Evolutionary conservation across 1,139 yeast genomes (phyloP), one percentile per base, ranked within the genome.

Genomic region (Suhomyces chickasaworum): DNA sequence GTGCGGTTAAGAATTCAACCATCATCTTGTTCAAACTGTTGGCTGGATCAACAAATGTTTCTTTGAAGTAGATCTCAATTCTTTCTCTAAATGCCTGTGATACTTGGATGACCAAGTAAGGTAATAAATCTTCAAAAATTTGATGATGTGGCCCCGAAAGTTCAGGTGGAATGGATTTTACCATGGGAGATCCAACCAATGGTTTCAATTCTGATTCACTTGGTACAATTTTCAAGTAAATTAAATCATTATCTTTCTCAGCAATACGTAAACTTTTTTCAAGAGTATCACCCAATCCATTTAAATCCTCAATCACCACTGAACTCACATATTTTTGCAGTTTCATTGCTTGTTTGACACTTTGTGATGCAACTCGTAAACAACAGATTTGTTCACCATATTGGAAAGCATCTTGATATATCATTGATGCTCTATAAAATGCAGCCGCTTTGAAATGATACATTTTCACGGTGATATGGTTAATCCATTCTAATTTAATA

Each of bases 211-310:
- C 71, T 0, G 64, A 53, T 3, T 60, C 63, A 0, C 59, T 58
- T 0, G 96, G 95, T 0, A 89, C 83, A 1, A 72, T 65, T 52
- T 86, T 83, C 39, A 87, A 65, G 63, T 89, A 89, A 4, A 90
- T 83, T 56, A 89, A 71, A 58, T 89, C 93, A 59, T 90, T 90
- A 53, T 90, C 97, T 55, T 83, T 78, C 54, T 86, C 90, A 0
- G 91, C 81, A 1, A 77, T 69, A 13, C 69, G 65, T n/a, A 84
- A 61, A 1, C 76, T 70, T 1, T 71, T 72, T 4, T 65, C 59
- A 0, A 87, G 71, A 5, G 75, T 73, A 2, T 62, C 63, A 2
- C 63, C 54, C 17, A 86, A 73, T 0, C 83, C 81, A 20, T 64
- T 61, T 7, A 80, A 61, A 52, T 82, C 87, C 15, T 69, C 74